A percentile compares a stretch with the other conserved stretches of the same genome.
Evolutionary conservation across 805 yeast genomes (phyloP).

Genomic region (Starmerella vitae): DNA sequence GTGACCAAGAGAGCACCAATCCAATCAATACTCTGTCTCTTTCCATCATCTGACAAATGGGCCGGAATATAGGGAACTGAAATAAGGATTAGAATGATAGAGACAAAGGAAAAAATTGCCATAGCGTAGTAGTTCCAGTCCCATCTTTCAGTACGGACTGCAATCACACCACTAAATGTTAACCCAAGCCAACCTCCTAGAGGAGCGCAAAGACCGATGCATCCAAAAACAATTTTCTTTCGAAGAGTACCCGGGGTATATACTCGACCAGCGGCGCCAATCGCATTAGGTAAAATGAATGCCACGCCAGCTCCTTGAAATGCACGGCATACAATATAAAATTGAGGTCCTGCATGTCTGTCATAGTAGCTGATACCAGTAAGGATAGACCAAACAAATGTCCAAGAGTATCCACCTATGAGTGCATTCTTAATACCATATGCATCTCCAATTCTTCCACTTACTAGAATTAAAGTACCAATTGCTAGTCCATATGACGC

Average conservation of each 20-base stretch:
- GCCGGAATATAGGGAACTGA: conserved; percentile 12
- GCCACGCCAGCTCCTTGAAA: conserved; percentile 57
- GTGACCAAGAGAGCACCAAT: conserved; percentile 46
- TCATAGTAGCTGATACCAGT: conserved; percentile 44
- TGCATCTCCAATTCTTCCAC: conserved; percentile 62
- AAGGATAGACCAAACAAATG: conserved; percentile 43
- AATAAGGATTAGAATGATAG: conserved; percentile 2
- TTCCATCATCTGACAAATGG: conserved; percentile 4
- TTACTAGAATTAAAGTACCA: conserved; percentile 56
- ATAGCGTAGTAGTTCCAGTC: conserved; percentile 33
- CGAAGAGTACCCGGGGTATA: conserved; percentile 21
- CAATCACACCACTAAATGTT: conserved; percentile 28
- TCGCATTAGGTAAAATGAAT: conserved; percentile 42
- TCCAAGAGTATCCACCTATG: conserved; percentile 43
- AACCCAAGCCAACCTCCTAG: conserved; percentile 47
- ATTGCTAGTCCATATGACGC: conserved; percentile 59
- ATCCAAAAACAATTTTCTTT: conserved; percentile 42
- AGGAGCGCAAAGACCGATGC: conserved; percentile 51
- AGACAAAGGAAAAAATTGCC: conserved; percentile 26
- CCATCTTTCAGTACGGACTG: conserved; percentile 16
- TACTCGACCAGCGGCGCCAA: conserved; percentile 40
- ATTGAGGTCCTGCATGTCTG: conserved; percentile 22
- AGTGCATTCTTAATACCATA: conserved; percentile 49
- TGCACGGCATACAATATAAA: conserved; percentile 36
- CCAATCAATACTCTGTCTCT: conserved; percentile 35